phyloP scores from a whole-genome alignment of 1,284 basidiomycete genomes.

The Boletus sp. region DNA sequence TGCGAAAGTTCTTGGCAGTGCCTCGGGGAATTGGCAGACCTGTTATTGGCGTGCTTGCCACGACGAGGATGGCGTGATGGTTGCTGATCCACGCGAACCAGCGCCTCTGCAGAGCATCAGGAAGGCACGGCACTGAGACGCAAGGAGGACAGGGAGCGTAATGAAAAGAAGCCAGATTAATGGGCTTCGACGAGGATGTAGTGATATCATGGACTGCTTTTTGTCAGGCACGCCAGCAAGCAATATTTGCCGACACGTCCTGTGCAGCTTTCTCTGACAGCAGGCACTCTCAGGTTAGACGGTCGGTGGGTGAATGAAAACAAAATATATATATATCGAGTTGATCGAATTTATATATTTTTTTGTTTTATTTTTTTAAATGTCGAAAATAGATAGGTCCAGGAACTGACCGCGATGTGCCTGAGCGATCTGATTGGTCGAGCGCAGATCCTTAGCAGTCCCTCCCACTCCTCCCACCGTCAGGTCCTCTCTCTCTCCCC shows the following conservation, averaged over 20 bases:
- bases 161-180: slow-evolving; percentile 11
- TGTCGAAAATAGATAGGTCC: slow-evolving; percentile 21
- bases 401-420: slow-evolving; percentile 34
- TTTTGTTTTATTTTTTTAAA: not conserved
- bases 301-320: not conserved
- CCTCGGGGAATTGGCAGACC: not conserved
- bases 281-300: too few relatives aligned
- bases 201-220: not conserved
- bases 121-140: too few relatives aligned
- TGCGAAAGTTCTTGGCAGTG: slow-evolving; percentile 9
- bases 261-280: too few relatives aligned
- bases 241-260: too few relatives aligned
- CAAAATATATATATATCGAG: not conserved
- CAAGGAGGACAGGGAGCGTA: not conserved
- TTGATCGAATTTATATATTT: too few relatives aligned
- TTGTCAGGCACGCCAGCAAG: slow-evolving; percentile 3
- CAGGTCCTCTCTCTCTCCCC: slow-evolving; percentile 24
- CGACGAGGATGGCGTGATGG: slow-evolving; percentile 6
- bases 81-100: slow-evolving; percentile 18
- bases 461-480: slow-evolving; percentile 30
- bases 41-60: slow-evolving; percentile 6
- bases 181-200: not conserved
- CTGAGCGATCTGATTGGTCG: slow-evolving; percentile 34
- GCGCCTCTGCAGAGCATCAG: slow-evolving; percentile 7
- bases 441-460: slow-evolving; percentile 33